Base-by-base conservation (phyloP, 2,329 filamentous ascomycete genomes). In the Phialophora macrospora region DNA sequence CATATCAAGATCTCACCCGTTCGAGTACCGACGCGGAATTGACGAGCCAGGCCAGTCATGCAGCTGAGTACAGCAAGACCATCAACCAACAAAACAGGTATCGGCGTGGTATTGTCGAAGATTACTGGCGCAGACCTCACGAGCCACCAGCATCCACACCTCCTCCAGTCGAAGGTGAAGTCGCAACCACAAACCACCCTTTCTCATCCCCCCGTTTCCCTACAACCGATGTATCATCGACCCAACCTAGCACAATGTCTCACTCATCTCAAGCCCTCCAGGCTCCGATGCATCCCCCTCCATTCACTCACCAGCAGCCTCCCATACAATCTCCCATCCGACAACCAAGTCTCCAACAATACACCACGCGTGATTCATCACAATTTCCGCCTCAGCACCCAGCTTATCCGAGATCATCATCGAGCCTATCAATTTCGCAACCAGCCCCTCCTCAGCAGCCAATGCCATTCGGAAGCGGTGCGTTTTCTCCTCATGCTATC, bases 41-140 rank as follows among this genome's bases (percentile, higher is more conserved):
- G 61, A 84, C 95, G 70, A 90, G 90, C 54, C 93, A 97, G 77
- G 92, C 93, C 30, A 88, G 92, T 58, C 92, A 96, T 69, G 90
- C 94, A 20, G 92, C 92, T 64, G 94, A 98, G 72, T 96, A 90
- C 80, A 98, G 94, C 80, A 92, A 95, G 73, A 85, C 86, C 55
- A 83, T 98, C 59, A 92, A 90, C 73, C 86, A 90, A 72, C 90
- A 93, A 77, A 89, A 94, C 65, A 87, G 88, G 46, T 89, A 90
- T 78, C 90, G 95, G 65, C 86, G 84, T 65, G 89, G 93, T 65
- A 96, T 92, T 71, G 83, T 96, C 70, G 88, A 94, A 62, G 88
- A 87, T 62, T 85, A 93, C 70, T 98, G 93, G 90, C 87, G 90
- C 70, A 86, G 90, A 67, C 89, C 91, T 11, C 93, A 96, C 70